Evolutionary conservation across 2,329 filamentous ascomycete genomes (phyloP).

Genomic region (Trichoderma afroharzianum): DNA sequence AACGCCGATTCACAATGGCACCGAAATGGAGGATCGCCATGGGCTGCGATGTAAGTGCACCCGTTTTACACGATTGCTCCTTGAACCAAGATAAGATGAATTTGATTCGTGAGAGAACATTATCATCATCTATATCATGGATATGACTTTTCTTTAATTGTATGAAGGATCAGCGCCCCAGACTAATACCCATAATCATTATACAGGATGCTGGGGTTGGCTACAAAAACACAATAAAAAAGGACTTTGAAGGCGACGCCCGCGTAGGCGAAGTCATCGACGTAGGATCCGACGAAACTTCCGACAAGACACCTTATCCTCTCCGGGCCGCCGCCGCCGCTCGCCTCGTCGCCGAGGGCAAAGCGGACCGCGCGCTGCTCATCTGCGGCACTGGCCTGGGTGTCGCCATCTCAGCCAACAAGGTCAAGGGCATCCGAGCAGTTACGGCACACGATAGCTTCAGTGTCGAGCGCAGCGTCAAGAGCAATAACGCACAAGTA

Average conservation of each 20-base stretch:
- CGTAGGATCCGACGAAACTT: constrained; percentile 63
- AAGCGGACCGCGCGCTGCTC: constrained; percentile 72
- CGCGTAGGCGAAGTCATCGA: constrained; percentile 68
- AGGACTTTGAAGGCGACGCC: constrained; percentile 63
- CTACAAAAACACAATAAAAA: constrained; percentile 77
- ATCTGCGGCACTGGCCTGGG: constrained; percentile 86
- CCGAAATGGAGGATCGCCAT: constrained; percentile 52
- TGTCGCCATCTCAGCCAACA: constrained; percentile 86
- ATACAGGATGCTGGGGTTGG: constrained; percentile 65
- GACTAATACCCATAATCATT: not conserved
- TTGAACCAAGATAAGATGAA: not conserved
- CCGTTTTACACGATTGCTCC: not conserved
- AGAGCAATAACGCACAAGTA: constrained; percentile 85
- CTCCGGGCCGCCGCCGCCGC: constrained; percentile 73
- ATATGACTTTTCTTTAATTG: not conserved
- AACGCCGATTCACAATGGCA: constrained; percentile 35
- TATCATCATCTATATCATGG: not conserved
- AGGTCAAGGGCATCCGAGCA: constrained; percentile 78
- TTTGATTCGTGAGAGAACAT: not conserved
- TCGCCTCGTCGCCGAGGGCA: constrained; percentile 55
- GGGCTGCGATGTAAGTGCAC: constrained; percentile 49
- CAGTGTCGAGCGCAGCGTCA: constrained; percentile 72
- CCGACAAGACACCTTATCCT: constrained; percentile 79
- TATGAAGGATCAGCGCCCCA: too few species aligned
- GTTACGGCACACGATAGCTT: constrained; percentile 88